Conservation (phyloP, 2,329 filamentous ascomycete genomes). For the Botryotinia narcissicola region DNA sequence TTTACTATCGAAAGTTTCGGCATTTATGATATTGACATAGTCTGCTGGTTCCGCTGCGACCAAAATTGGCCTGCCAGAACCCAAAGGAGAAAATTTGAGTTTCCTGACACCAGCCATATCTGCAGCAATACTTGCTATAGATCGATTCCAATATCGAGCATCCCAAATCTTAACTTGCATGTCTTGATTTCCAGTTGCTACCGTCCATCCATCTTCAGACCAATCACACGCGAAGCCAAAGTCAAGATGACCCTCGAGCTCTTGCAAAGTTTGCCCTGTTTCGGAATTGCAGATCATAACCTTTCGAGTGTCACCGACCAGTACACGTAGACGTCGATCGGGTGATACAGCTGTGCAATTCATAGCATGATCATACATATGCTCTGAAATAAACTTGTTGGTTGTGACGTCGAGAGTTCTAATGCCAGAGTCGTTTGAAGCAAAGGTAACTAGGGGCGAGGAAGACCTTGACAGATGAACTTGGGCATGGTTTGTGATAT, state of each 20-base stretch:
- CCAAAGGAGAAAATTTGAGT: slow-evolving; percentile 69
- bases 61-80: slow-evolving; percentile 64
- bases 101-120: slow-evolving; percentile 68
- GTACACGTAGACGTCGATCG: slow-evolving; percentile 66
- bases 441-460: slow-evolving; percentile 56
- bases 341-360: slow-evolving; percentile 74
- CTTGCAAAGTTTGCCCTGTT: slow-evolving; percentile 56
- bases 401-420: slow-evolving; percentile 58
- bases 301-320: slow-evolving; percentile 68
- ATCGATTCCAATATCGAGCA: slow-evolving; percentile 62
- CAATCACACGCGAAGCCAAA: slow-evolving; percentile 76
- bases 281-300: slow-evolving; percentile 69
- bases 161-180: slow-evolving; percentile 73
- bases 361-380: slow-evolving; percentile 58
- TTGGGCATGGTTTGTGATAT: slow-evolving; percentile 65
- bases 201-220: slow-evolving; percentile 72
- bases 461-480: slow-evolving; percentile 55
- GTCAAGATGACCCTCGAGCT: slow-evolving; percentile 63
- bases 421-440: slow-evolving; percentile 60
- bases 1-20: slow-evolving; percentile 59
- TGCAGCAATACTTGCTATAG: slow-evolving; percentile 56
- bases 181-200: slow-evolving; percentile 77
- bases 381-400: slow-evolving; percentile 55
- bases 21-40: slow-evolving; percentile 68
- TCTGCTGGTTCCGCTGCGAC: slow-evolving; percentile 76